Conservation (phyloP, 2,329 filamentous ascomycete genomes). For the Pezicula radicicola region DNA sequence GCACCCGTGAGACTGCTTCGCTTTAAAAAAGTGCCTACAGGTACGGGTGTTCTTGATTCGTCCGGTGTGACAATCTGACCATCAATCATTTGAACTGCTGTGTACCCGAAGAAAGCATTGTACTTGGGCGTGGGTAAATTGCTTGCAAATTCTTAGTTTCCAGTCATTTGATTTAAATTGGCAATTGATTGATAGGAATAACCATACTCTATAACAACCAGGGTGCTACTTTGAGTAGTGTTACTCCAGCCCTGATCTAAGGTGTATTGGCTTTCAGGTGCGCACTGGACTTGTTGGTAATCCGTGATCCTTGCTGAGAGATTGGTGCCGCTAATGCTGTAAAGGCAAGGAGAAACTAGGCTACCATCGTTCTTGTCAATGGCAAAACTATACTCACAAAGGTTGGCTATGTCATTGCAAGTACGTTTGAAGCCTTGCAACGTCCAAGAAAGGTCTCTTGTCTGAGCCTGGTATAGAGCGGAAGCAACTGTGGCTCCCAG, state of each 20-base stretch:
- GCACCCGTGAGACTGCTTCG: neutral
- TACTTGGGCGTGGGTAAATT: neutral
- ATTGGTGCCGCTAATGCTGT: neutral
- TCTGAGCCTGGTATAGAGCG: neutral
- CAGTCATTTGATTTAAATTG: neutral
- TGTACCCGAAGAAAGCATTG: conserved; percentile 7
- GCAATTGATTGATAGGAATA: neutral
- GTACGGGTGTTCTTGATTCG: neutral
- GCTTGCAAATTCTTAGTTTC: neutral
- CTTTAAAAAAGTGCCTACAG: neutral
- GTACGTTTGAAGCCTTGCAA: conserved; percentile 5
- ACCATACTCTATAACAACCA: conserved; percentile 1
- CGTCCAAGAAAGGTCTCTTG: neutral
- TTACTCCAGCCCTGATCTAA: neutral
- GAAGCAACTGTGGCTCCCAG: neutral
- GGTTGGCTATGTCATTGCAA: conserved; percentile 5
- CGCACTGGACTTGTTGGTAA: neutral
- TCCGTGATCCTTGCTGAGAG: neutral
- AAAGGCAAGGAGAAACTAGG: neutral
- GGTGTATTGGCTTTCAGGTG: neutral
- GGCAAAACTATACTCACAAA: conserved; percentile 1
- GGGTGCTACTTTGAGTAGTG: neutral
- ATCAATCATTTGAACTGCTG: conserved; percentile 1
- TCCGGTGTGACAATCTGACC: conserved; percentile 2
- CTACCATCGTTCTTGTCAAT: neutral